phyloP scores from a whole-genome alignment of 306 rosid genomes.

The Delonix regia region DNA sequence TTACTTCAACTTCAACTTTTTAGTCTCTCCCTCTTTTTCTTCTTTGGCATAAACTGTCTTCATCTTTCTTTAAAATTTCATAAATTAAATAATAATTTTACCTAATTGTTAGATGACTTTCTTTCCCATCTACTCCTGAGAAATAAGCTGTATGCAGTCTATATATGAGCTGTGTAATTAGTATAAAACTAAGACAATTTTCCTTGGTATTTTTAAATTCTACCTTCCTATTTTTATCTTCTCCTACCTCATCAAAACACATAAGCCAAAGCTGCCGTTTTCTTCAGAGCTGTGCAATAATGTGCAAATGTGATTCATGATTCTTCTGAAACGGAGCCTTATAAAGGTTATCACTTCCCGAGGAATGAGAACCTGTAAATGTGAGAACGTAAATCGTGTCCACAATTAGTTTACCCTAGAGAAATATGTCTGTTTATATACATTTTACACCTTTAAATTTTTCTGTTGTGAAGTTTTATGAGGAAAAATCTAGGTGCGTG shows the following conservation, averaged over 20 bases:
- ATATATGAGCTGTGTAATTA: too few species aligned
- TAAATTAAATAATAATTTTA: too few species aligned
- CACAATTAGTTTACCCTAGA: conserved; percentile 31
- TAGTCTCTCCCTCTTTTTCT: not conserved
- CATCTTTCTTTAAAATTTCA: not conserved
- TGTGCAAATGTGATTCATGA: conserved; percentile 28
- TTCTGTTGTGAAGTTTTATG: too few species aligned
- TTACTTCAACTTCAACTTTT: not conserved
- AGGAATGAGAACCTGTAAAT: conserved; percentile 31
- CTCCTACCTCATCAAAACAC: not conserved
- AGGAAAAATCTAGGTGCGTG: not conserved
- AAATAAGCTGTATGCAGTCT: not conserved
- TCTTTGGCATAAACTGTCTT: not conserved
- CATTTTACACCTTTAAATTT: not conserved
- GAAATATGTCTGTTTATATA: not conserved
- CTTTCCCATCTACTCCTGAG: not conserved
- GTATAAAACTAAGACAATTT: not conserved
- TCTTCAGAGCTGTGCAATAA: conserved; percentile 12
- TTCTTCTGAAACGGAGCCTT: conserved; percentile 33
- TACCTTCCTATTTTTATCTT: not conserved
- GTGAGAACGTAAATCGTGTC: conserved; percentile 33
- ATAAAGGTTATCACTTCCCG: conserved; percentile 45
- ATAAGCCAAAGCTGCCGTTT: conserved; percentile 28
- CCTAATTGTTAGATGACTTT: not conserved
- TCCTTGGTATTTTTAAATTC: not conserved